phyloP scores from a whole-genome alignment of 768 basidiomycete genomes.

The Gymnopilus junonius region DNA sequence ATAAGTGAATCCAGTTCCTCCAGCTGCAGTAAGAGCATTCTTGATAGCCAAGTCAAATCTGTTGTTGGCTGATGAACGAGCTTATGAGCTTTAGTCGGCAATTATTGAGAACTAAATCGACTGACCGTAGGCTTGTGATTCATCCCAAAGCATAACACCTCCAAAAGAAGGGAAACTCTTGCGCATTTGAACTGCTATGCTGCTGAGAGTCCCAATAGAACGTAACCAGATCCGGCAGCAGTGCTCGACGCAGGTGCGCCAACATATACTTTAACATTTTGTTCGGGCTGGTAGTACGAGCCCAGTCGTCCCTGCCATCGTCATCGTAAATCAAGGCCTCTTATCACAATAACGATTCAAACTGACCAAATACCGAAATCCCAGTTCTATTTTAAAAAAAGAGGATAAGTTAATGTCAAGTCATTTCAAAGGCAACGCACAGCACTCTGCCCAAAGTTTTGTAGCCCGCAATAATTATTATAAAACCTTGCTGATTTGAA shows the following conservation, averaged over 20 bases:
- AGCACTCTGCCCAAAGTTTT: slow-evolving; percentile 48
- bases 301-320: slow-evolving; percentile 64
- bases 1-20: slow-evolving; percentile 71
- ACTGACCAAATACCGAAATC: slow-evolving; percentile 61
- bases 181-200: slow-evolving; percentile 53
- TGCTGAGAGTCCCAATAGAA: slow-evolving; percentile 49
- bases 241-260: slow-evolving; percentile 63
- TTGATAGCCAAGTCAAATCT: slow-evolving; percentile 67
- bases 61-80: slow-evolving; percentile 47
- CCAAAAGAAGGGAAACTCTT: slow-evolving; percentile 67
- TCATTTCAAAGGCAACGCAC: slow-evolving; percentile 33
- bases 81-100: background rate
- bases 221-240: slow-evolving; percentile 66
- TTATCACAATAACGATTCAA: no score
- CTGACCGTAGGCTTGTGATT: slow-evolving; percentile 50
- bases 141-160: slow-evolving; percentile 64
- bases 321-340: background rate
- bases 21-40: slow-evolving; percentile 58
- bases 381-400: slow-evolving; percentile 46
- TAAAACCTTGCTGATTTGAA: slow-evolving; percentile 49
- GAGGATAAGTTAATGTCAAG: background rate
- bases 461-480: slow-evolving; percentile 57
- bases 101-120: slow-evolving; percentile 35
- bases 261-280: slow-evolving; percentile 67
- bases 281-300: slow-evolving; percentile 59